Percentiles rank a stretch among this genome's conserved stretches.
Evolutionary conservation across 1,284 basidiomycete species (phyloP).

Genomic region (Apiotrichum mycotoxinovorans): DNA sequence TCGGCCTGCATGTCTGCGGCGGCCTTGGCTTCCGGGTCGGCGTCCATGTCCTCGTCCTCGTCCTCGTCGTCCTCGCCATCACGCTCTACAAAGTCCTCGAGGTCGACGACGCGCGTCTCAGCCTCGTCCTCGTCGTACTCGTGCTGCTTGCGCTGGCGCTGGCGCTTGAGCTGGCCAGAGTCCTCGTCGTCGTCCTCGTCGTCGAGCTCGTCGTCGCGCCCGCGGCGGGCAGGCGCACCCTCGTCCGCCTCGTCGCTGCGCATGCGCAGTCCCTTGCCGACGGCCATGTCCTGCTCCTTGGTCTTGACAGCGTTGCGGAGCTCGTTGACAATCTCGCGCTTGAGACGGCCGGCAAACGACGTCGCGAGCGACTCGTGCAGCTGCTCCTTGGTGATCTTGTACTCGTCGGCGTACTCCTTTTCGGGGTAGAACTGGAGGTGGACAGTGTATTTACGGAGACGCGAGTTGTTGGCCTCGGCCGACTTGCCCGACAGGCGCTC

Average conservation of each 20-base stretch:
- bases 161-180: constrained; percentile 64
- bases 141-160: constrained; percentile 62
- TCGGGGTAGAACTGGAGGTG: constrained; percentile 81
- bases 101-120: constrained; percentile 58
- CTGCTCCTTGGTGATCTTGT: constrained; percentile 71
- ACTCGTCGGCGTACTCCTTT: constrained; percentile 79
- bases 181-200: constrained; percentile 70
- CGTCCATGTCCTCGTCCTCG: constrained; percentile 46
- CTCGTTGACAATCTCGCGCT: constrained; percentile 81
- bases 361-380: constrained; percentile 70
- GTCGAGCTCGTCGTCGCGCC: constrained; percentile 59
- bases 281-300: constrained; percentile 72
- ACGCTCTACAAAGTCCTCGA: constrained; percentile 64
- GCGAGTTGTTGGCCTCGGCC: constrained; percentile 54
- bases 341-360: constrained; percentile 77
- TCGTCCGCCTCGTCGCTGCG: constrained; percentile 50
- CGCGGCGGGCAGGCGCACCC: constrained; percentile 26
- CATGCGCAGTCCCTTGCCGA: constrained; percentile 71
- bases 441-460: constrained; percentile 78
- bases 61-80: constrained; percentile 39
- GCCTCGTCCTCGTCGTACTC: constrained; percentile 65
- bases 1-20: constrained; percentile 49
- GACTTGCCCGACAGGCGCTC: constrained; percentile 70
- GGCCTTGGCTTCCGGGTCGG: constrained; percentile 54
- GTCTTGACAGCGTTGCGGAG: constrained; percentile 82